Conservation (phyloP, 2,329 filamentous ascomycete genomes). For the Fusarium sp. region DNA sequence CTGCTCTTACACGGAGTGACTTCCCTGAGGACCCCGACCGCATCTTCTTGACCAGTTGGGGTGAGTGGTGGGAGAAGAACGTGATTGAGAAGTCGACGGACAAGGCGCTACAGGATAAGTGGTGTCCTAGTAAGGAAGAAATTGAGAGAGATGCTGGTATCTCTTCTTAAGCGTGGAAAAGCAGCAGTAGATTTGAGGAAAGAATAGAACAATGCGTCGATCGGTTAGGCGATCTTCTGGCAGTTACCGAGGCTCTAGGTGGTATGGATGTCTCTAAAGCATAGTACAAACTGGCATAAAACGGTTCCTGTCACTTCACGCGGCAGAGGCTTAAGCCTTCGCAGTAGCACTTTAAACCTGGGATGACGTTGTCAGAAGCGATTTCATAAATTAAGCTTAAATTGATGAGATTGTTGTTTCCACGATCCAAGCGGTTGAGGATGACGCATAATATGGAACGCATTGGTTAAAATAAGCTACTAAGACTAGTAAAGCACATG, state of each 20-base stretch:
- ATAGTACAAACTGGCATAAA: not conserved
- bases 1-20: conserved; percentile 59
- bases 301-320: not conserved
- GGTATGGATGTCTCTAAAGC: not conserved
- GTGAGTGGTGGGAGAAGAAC: conserved; percentile 66
- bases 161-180: not conserved
- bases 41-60: conserved; percentile 68
- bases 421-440: not conserved
- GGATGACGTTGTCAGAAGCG: not conserved
- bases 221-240: not conserved
- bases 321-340: not conserved
- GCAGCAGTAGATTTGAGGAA: not conserved
- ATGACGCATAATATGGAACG: not conserved
- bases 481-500: not conserved
- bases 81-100: conserved; percentile 58
- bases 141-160: conserved; percentile 60
- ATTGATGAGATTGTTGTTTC: not conserved
- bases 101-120: conserved; percentile 63
- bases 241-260: not conserved
- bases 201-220: not conserved
- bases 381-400: not conserved
- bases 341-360: not conserved
- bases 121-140: conserved; percentile 61
- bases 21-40: conserved; percentile 64
- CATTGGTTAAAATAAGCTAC: not conserved